Evolutionary conservation across 768 basidiomycete species (phyloP), one percentile per base, ranked within the genome.

Genomic region (Stropharia rugosoannulata): DNA sequence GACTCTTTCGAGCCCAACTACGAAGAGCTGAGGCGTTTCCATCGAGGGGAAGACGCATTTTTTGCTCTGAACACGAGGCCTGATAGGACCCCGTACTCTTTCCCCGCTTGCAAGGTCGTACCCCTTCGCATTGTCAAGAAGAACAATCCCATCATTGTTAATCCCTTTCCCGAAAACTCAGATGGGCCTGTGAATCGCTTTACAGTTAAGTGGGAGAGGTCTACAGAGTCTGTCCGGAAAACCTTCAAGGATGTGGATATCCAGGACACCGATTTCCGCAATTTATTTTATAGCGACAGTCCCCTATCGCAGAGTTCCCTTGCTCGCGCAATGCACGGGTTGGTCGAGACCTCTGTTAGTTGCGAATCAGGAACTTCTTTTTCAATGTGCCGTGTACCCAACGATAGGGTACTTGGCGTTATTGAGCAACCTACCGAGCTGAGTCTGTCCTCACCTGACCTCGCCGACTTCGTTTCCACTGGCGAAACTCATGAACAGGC

Each of bases 241-340:
- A 36, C 50, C n/a, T 61, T 65, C 49, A 48, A 50, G 32, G 52
- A 59, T 9, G 46, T 53, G 4, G 54, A 61, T 22, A 27, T 42
- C 2, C 59, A 56, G 18, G 62, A 62, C 32, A n/a, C 29, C 11
- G 55, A 62, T 42, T 59, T 63, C 44, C 43, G 42, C 15, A 54
- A 56, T 18, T 12, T 62, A 12, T 54, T 61, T 41, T 58, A 51
- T 29, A 46, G 55, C 36, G 54, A 58, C 44, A 52, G 49, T 18
- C 49, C 39, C 38, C 53, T 53, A 19, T 59, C 57, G 11, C 40
- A 57, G 37, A 53, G 47, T 10, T 62, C 59, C 37, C 37, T 48
- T 8, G 41, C 37, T 13, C 29, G 32, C 11, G 22, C 35, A 37
- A 16, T 15, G 18, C 16, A 12, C 27, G 43, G n/a, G 15, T 16